These are phyloP conservation scores for Arthrobotrys entomopaga DNA, from an alignment of 2,329 filamentous ascomycete species.

Conservation along the genomic window DNA sequence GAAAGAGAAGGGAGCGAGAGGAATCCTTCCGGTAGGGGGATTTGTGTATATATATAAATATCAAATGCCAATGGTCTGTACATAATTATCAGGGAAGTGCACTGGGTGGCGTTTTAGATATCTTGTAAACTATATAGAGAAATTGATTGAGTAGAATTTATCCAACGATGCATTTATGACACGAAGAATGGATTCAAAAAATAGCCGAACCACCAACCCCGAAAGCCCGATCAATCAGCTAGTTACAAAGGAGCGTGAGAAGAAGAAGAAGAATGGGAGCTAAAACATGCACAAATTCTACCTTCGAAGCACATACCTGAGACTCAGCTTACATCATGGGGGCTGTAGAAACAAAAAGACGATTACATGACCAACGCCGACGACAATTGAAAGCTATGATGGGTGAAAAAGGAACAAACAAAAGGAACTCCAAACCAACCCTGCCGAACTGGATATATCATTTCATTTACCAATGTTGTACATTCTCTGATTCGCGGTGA, in stretches of 20 bases:
- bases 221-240: no score
- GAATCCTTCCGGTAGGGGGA: conserved; percentile 10
- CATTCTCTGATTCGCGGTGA: conserved; percentile 13
- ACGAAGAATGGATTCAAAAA: neutral
- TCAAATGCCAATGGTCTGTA: neutral
- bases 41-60: neutral
- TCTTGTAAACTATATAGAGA: conserved; percentile 2
- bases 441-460: conserved; percentile 19
- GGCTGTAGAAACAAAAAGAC: conserved; percentile 12
- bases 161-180: conserved; percentile 1
- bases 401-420: conserved; percentile 2
- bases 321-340: conserved; percentile 33
- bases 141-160: conserved; percentile 1
- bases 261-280: neutral
- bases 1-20: conserved; percentile 11
- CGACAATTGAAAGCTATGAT: conserved; percentile 2
- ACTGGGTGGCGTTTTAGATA: neutral
- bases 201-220: neutral
- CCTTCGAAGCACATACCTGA: conserved; percentile 15
- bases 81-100: neutral
- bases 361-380: conserved; percentile 51
- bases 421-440: conserved; percentile 46
- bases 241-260: neutral
- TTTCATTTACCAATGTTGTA: conserved; percentile 42
- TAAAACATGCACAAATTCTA: conserved; percentile 32